A percentile compares a stretch with the other conserved stretches of the same genome.
Conservation (phyloP, 129 eudicot species). For the Lonicera japonica region DNA sequence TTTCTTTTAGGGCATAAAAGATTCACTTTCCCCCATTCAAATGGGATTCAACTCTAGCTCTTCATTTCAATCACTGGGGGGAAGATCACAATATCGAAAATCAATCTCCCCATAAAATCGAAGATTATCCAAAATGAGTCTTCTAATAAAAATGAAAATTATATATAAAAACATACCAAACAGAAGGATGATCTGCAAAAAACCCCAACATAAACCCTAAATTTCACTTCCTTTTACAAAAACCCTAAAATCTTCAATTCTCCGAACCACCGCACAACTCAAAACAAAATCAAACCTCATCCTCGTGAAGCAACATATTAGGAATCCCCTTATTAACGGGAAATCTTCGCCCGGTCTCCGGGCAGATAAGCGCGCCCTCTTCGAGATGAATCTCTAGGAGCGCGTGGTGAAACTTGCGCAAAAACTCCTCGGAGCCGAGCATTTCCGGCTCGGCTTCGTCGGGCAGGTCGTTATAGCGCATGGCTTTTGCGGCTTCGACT, state of each 20-base stretch:
- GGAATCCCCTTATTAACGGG: slow-evolving; percentile 92
- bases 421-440: slow-evolving; percentile 68
- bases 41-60: too few relatives aligned
- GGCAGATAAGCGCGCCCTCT: slow-evolving; percentile 91
- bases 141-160: too few relatives aligned
- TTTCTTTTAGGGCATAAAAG: neutral
- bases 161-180: too few relatives aligned
- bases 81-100: too few relatives aligned
- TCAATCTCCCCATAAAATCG: too few relatives aligned
- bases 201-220: slow-evolving; percentile 2
- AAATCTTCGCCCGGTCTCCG: slow-evolving; percentile 80
- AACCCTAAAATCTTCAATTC: neutral
- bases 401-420: slow-evolving; percentile 78
- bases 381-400: slow-evolving; percentile 82
- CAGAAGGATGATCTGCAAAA: neutral
- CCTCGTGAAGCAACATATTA: slow-evolving; percentile 94
- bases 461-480: slow-evolving; percentile 78
- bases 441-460: slow-evolving; percentile 49
- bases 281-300: slow-evolving; percentile 51
- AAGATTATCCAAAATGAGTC: too few relatives aligned
- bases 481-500: slow-evolving; percentile 52
- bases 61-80: too few relatives aligned
- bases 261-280: neutral
- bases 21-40: too few relatives aligned
- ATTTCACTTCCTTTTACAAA: neutral